Evolutionary conservation across 805 yeast genomes (phyloP).

Genomic region (Kluyveromyces aestuarii): DNA sequence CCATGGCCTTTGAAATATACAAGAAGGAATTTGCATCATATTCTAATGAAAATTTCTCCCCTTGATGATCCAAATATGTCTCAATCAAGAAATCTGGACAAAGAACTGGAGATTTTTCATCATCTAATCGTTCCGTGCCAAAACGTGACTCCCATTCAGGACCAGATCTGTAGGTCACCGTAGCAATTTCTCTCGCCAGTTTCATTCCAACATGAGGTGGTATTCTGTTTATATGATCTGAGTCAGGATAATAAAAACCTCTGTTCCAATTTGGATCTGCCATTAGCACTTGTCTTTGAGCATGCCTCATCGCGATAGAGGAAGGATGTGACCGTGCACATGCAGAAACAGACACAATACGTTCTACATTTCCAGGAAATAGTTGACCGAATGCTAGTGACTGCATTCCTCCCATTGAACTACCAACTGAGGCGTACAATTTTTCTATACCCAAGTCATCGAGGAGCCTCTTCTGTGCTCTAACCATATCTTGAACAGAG

Average conservation of each 20-base stretch:
- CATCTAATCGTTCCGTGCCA: conserved; percentile 81
- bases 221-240: conserved; percentile 30
- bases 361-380: conserved; percentile 66
- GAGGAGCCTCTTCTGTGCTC: conserved; percentile 73
- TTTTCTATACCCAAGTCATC: conserved; percentile 50
- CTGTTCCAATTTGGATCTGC: conserved; percentile 92
- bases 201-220: conserved; percentile 97
- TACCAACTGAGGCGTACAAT: conserved; percentile 74
- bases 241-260: conserved; percentile 67
- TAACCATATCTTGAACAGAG: conserved; percentile 81
- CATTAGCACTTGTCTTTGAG: conserved; percentile 89
- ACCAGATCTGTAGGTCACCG: conserved; percentile 88
- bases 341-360: conserved; percentile 75
- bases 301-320: conserved; percentile 86
- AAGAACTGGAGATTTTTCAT: conserved; percentile 67
- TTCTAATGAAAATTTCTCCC: conserved; percentile 85
- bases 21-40: conserved; percentile 86
- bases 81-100: conserved; percentile 92
- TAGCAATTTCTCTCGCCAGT: conserved; percentile 86
- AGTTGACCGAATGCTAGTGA: conserved; percentile 80
- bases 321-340: conserved; percentile 93
- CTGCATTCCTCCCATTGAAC: conserved; percentile 99
- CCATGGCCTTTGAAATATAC: conserved; percentile 91
- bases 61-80: conserved; percentile 89
- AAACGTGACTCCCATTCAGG: conserved; percentile 96